Base-by-base conservation (phyloP, 176 grass and related monocot genomes). In the Oryza meridionalis region DNA sequence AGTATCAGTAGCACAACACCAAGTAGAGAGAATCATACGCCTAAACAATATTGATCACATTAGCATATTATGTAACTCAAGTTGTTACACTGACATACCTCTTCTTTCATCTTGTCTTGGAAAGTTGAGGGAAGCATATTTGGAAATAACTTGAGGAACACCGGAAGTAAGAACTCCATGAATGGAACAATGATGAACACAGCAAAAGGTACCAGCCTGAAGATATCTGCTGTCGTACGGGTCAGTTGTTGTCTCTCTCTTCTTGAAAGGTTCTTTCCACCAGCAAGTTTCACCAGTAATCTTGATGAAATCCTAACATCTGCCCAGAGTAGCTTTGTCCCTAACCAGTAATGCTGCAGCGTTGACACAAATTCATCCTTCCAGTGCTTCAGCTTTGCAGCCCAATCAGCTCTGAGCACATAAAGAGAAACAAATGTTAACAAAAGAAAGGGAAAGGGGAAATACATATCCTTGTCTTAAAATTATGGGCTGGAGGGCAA, bases 81-180 rank as follows among this genome's bases (percentile, higher is more conserved):
- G 50, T 70, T 4, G 15, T 69, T 43, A 32, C 17, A 70, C 77
- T 40, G 31, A 53, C 50, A 25, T 87, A 92, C 95, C 90, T 94
- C 82, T 83, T 92, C 81, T 86, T 97, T 90, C 92, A 97, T 94
- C 88, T 92, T 94, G 70, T 90, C 92, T 79, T 97, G 88, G 78
- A 97, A 97, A 67, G 92, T 97, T 66, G 92, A 97, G 42, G 95
- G 95, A 21, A 97, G 70, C 95, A 97, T 97, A 78, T 97, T 91
- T 79, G 94, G 94, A 62, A 94, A 97, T 50, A 97, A 74, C 72
- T 94, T 97, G 55, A 97, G 90, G 59, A 94, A 92, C 50, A 94
- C 85, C 21, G 95, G 95, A 45, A 97, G 68, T 78, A 94, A 86
- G 78, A 97, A 92, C 73, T 97, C 92, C 95, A 97, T 97, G 82